Conservation (phyloP, 768 basidiomycete species). For the Pleurotus cornucopiae region DNA sequence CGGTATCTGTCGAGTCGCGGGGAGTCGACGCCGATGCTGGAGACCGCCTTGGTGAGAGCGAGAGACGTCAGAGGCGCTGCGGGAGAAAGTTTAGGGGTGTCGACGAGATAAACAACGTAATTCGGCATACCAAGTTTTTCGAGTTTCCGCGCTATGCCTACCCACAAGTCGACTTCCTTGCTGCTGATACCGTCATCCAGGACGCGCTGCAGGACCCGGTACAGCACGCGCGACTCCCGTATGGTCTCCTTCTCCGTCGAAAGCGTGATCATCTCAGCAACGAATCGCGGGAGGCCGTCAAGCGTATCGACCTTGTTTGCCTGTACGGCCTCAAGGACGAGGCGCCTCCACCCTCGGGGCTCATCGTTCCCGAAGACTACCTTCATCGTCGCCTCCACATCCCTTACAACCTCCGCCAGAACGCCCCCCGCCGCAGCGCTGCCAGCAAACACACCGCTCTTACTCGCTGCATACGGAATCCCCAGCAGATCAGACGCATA, state of each 20-base stretch:
- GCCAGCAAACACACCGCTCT: conserved; percentile 36
- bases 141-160: conserved; percentile 59
- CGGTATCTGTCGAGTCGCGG: conserved; percentile 74
- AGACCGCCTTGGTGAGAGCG: conserved; percentile 59
- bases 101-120: not conserved
- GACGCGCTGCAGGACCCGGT: conserved; percentile 54
- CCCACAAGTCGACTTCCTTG: conserved; percentile 74
- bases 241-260: conserved; percentile 38
- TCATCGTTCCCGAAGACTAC: not conserved
- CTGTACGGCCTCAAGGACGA: conserved; percentile 3
- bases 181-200: conserved; percentile 49
- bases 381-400: conserved; percentile 15
- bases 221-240: conserved; percentile 57
- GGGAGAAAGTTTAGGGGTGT: not conserved
- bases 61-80: conserved; percentile 70
- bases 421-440: conserved; percentile 10
- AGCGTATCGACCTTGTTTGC: not conserved
- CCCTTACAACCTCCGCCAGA: conserved; percentile 24
- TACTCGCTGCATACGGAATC: conserved; percentile 41
- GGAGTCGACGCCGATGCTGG: conserved; percentile 61
- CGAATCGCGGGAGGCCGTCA: conserved; percentile 20
- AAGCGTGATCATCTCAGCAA: conserved; percentile 25
- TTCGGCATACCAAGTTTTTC: conserved; percentile 54
- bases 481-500: conserved; percentile 61
- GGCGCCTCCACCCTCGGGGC: conserved; percentile 9